Evolutionary conservation across 2,329 filamentous ascomycete species (phyloP).

Genomic region (Fusarium proliferatum): DNA sequence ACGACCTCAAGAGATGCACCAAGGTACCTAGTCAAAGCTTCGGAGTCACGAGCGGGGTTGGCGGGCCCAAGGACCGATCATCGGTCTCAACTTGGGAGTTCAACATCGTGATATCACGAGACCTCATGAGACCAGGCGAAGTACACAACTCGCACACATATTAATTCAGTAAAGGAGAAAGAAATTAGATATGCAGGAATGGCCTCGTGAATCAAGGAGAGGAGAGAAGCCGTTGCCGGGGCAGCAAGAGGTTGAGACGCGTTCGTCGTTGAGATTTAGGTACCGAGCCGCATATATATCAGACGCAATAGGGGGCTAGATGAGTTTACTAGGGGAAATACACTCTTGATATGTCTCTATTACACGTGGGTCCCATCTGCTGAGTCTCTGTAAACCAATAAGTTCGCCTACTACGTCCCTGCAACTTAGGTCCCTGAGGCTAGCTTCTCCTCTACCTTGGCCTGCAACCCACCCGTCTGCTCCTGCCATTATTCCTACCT

Average conservation of each 20-base stretch:
- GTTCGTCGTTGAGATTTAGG: not conserved
- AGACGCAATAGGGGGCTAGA: not conserved
- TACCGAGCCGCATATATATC: slow-evolving; percentile 5
- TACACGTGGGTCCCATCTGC: not conserved
- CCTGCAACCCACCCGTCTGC: slow-evolving; percentile 11
- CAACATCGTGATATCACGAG: slow-evolving; percentile 1
- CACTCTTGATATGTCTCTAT: not conserved
- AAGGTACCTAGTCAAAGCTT: not conserved
- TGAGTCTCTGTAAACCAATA: slow-evolving; percentile 5
- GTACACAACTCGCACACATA: slow-evolving; percentile 16
- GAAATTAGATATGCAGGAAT: slow-evolving; percentile 11
- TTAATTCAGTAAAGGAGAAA: not conserved
- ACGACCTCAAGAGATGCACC: rapidly evolving
- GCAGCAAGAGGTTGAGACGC: slow-evolving; percentile 17
- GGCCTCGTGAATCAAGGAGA: not conserved
- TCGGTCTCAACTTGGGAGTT: not conserved
- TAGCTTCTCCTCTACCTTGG: slow-evolving; percentile 1
- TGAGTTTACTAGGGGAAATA: not conserved
- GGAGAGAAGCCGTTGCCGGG: not conserved
- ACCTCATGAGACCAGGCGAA: not conserved
- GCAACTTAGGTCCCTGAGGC: slow-evolving; percentile 2
- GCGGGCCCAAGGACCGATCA: slow-evolving; percentile 1
- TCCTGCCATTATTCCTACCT: slow-evolving; percentile 13
- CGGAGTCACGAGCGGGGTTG: not conserved
- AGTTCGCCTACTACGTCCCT: slow-evolving; percentile 1